Base-by-base conservation (phyloP, 192 early-diverging fungal species). In the Entomortierella lignicola region DNA sequence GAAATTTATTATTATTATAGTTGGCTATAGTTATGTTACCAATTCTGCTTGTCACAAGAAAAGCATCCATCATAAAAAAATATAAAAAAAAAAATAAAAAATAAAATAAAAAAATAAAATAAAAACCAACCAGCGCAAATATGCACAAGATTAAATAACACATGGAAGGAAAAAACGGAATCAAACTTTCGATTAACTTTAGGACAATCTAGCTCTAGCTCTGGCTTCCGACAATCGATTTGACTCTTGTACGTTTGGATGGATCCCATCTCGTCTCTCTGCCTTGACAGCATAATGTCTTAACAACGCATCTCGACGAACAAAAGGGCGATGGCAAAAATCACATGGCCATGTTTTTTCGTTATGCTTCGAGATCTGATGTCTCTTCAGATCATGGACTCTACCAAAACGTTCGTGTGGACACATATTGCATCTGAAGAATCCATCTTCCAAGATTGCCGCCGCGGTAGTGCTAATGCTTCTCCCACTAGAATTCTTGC, bases 331-430 rank as follows among this genome's bases (percentile, higher is more conserved):
- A 47, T 59, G 66, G 30, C 66, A 69, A 37, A 69, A 69, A 29
- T 69, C 66, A 27, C 66, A 69, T n/a, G 66, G 66, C 66, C 66
- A 69, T 1, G 66, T 69, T 25, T 41, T 57, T 27, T 69, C 66
- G 34, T 59, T 59, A 56, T 69, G 66, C 66, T 69, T 69, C 30
- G 66, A 69, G 47, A 69, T 69, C 47, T 59, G 66, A 20, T 69
- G 66, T 34, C 66, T 39, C 32, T 69, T 69, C 56, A 69, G 25
- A 51, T 69, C 66, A 37, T 69, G 66, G 2, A 69, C 66, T 3
- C 66, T 55, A 26, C 66, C 66, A 34, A 69, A 69, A 21, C 66
- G 55, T 25, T 69, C 66, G 11, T 41, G n/a, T 7, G 66, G 66
- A 51, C 66, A 69, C 15, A 11, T 21, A 18, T 50, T 31, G 34